A percentile compares a stretch with the other conserved stretches of the same genome.
phyloP scores from a whole-genome alignment of 768 basidiomycete genomes.

The Sistotremastrum niveocremeum region DNA sequence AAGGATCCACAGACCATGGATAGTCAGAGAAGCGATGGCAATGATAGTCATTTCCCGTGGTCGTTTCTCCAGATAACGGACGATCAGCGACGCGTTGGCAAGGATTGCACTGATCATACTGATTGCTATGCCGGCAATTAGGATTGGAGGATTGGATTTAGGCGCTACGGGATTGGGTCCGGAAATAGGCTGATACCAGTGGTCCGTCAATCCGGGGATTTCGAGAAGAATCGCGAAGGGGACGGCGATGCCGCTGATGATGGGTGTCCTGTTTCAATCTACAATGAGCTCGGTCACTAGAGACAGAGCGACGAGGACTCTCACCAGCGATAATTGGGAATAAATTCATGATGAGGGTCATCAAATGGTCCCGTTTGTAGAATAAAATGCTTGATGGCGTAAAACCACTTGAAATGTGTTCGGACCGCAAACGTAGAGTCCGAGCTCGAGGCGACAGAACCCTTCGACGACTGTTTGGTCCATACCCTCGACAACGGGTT shows the following conservation, averaged over 20 bases:
- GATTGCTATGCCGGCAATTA: conserved; percentile 47
- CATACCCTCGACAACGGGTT: no score
- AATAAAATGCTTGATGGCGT: no score
- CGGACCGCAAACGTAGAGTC: no score
- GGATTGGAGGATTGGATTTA: conserved; percentile 38
- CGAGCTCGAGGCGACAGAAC: no score
- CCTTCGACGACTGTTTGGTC: no score
- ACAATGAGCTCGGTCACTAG: no score
- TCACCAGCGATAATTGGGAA: conserved; percentile 1
- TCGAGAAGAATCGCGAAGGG: conserved; percentile 71
- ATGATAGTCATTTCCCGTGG: conserved; percentile 49
- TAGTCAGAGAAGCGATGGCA: conserved; percentile 48
- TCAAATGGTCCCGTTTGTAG: no score
- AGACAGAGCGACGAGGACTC: no score
- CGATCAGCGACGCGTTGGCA: conserved; percentile 54
- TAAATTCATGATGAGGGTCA: no score
- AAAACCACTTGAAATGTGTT: no score
- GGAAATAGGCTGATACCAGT: conserved; percentile 54
- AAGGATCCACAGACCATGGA: conserved; percentile 38
- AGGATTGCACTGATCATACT: conserved; percentile 56
- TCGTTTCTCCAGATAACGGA: conserved; percentile 58
- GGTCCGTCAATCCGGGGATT: conserved; percentile 66
- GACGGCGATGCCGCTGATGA: conserved; percentile 52
- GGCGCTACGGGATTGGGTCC: conserved; percentile 31
- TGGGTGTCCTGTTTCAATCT: conserved; percentile 25